phyloP scores from a whole-genome alignment of 371 early-diverging fungal genomes.

The Nematocida parisii region DNA sequence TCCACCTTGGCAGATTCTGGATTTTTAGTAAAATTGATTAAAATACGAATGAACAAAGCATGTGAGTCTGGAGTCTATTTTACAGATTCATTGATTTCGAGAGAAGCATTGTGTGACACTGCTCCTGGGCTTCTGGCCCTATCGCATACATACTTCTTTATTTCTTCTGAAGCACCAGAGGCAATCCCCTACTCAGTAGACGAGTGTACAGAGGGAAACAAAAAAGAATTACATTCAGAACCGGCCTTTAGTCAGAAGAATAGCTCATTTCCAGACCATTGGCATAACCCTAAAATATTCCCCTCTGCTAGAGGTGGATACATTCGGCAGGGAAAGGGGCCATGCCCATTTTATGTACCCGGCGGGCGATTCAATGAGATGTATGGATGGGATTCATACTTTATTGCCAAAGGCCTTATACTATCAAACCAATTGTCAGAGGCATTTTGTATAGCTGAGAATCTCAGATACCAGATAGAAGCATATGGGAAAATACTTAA shows the following conservation, averaged over 20 bases:
- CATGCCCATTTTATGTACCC: slow-evolving; percentile 74
- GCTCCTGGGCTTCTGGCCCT: slow-evolving; percentile 55
- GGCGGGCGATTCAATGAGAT: slow-evolving; percentile 83
- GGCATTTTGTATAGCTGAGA: slow-evolving; percentile 73
- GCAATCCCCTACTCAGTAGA: too few relatives aligned
- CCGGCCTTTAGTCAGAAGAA: not conserved
- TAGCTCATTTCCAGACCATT: not conserved
- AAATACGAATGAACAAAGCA: slow-evolving; percentile 3
- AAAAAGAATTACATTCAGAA: not conserved
- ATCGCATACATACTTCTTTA: slow-evolving; percentile 13
- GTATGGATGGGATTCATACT: slow-evolving; percentile 85
- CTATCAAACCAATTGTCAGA: slow-evolving; percentile 72
- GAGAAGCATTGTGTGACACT: slow-evolving; percentile 28
- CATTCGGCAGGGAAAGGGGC: slow-evolving; percentile 13
- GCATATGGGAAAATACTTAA: slow-evolving; percentile 79
- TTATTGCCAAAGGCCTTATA: slow-evolving; percentile 77
- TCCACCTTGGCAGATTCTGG: slow-evolving; percentile 11
- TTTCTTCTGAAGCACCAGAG: not conserved
- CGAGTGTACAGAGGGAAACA: not conserved
- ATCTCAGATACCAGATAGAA: slow-evolving; percentile 75
- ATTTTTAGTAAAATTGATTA: slow-evolving; percentile 38
- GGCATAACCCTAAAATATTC: slow-evolving; percentile 45
- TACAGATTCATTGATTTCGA: slow-evolving; percentile 21
- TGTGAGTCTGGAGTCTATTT: slow-evolving; percentile 21
- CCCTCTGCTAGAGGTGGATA: not conserved